Base-by-base conservation (phyloP, 179 eudicot genomes). In the Heliamphora pulchella region DNA sequence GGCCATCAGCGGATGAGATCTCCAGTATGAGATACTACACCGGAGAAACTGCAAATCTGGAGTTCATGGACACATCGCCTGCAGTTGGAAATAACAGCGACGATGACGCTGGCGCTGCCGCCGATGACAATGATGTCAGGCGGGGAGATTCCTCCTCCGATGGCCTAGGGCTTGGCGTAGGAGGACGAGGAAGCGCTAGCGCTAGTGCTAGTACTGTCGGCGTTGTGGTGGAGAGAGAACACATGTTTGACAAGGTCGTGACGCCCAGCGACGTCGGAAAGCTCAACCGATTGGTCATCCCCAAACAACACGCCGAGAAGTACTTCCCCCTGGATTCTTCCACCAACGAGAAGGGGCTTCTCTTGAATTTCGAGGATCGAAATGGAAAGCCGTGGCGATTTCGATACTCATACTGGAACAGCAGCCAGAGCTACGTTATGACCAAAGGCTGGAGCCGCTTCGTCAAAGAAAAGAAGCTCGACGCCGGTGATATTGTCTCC, bases 361-460 rank as follows among this genome's bases (percentile, higher is more conserved):
- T 94, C 5, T 64, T 94, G 18, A 91, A 91, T 79, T 93, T 94
- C 67, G 94, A 94, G 81, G 98, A 94, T 80, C 74, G 89, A 2
- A 86, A 78, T 0, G 98, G 98, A 10, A 95, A 95, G 81, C 82
- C 90, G 0, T 95, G 98, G 98, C 58, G 97, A 41, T 95, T 95
- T 81, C 81, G 97, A 17, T 94, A 93, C 86, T 95, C 97, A 0
- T 94, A 94, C 81, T 94, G 98, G 98, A 93, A 93, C 73, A 94
- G 98, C 81, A 94, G 98, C 83, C 98, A 94, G 78, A 94, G 98
- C 86, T 94, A 93, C 74, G 98, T 94, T 4, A 88, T 94, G 92
- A 94, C 98, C 1, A 94, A 93, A 83, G 98, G 98, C 0, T 94
- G 98, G 98, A 88, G 91, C 78, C 90, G 98, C 0, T 94, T 93